A percentile compares a stretch with the other conserved stretches of the same genome.
phyloP scores from a whole-genome alignment of 106 monocot genomes.

The Dioscorea alata region DNA sequence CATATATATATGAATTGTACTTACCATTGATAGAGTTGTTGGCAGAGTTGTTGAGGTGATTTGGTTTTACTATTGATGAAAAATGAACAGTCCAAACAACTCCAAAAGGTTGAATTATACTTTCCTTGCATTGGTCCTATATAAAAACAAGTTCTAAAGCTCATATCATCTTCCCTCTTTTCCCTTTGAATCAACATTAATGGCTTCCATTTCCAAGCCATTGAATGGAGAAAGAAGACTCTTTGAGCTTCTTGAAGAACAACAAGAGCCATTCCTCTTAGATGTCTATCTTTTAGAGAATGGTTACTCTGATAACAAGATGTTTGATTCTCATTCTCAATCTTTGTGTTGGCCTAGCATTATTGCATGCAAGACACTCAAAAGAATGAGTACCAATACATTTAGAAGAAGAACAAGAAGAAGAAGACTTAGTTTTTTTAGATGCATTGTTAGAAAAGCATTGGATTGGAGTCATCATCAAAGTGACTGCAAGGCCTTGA shows the following conservation, averaged over 20 bases:
- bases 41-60: background rate
- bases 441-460: slow-evolving; percentile 12
- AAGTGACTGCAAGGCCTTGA: background rate
- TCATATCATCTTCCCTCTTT: background rate
- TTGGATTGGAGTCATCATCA: background rate
- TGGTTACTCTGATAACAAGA: slow-evolving; percentile 17
- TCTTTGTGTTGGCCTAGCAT: slow-evolving; percentile 25
- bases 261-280: slow-evolving; percentile 77
- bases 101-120: background rate
- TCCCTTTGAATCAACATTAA: background rate
- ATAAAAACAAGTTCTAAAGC: background rate
- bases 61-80: background rate
- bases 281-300: slow-evolving; percentile 40
- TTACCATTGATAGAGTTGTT: background rate
- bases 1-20: background rate
- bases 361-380: slow-evolving; percentile 18
- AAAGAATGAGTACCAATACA: slow-evolving; percentile 11
- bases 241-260: slow-evolving; percentile 63
- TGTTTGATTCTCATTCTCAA: slow-evolving; percentile 4
- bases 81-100: background rate
- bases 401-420: slow-evolving; percentile 22
- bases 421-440: slow-evolving; percentile 16
- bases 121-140: background rate
- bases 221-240: slow-evolving; percentile 32
- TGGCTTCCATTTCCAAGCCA: slow-evolving; percentile 22